Base-by-base conservation (phyloP, 2,329 filamentous ascomycete species). In the Cyphellophora attinorum region DNA sequence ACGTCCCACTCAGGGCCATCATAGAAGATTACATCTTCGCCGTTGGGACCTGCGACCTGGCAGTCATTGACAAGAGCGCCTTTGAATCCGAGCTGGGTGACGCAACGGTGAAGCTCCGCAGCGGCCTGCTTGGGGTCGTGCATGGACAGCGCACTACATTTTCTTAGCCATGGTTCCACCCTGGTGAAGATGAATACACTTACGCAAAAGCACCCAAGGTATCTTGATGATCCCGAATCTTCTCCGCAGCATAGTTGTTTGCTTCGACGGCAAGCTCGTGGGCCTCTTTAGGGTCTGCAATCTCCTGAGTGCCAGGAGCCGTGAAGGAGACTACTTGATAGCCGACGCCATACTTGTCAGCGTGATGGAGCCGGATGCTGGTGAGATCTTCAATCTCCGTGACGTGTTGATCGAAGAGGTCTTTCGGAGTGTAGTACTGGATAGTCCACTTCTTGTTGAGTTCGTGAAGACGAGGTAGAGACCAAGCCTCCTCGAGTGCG, bases 21-120 rank as follows among this genome's bases (percentile, higher is more conserved):
- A 57, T 79, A 80, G 57, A 78, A 79, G 49, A 79, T 57, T 60
- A 74, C 69, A 13, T 66, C 65, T 37, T 76, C 70, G 18, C 73
- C 74, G 39, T 76, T 68, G 40, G 0, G 58, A 3, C 72, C 72
- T 11, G 70, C 63, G 17, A 68, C 66, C 48, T 80, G 76, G 3
- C 65, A 71, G 48, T 78, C 72, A 47, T 76, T 76, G 29, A 80
- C 62, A 3, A 80, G 56, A 4, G 65, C 73, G 3, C 76, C 75
- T 39, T 72, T 67, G 58, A 79, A 78, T 11, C 73, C 72, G 12
- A 61, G 49, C 39, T 74, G 53, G 2, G 58, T 67, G 5, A 79
- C 68, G 33, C 67, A 72, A 35, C 57, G 56, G 12, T 54, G 51
- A 27, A 60, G 53, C 34, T 60, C 57, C 11, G 40, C 37, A 2